phyloP scores from a whole-genome alignment of 768 basidiomycete species.

The Leccinum obscurum region DNA sequence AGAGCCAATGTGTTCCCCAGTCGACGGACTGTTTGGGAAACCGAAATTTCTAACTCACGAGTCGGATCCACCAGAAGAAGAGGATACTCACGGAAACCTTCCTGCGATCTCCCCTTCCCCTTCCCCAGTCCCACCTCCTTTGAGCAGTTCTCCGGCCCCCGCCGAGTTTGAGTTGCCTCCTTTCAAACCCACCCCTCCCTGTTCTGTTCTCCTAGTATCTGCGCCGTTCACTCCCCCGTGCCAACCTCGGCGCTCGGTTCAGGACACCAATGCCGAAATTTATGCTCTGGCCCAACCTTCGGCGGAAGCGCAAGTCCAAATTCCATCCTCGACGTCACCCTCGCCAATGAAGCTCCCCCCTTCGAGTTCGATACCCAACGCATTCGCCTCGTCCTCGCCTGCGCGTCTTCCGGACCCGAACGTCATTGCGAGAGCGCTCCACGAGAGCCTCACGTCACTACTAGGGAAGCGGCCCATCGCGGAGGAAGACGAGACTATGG shows the following conservation, averaged over 20 bases:
- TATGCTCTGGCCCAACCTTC: conserved; percentile 18
- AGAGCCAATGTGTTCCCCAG: not conserved
- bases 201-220: not conserved
- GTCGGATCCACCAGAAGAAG: conserved; percentile 21
- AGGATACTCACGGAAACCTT: not conserved
- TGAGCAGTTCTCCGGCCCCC: conserved; percentile 30
- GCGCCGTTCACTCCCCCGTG: not conserved
- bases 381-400: conserved; percentile 23
- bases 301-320: conserved; percentile 30
- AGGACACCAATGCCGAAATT: conserved; percentile 24
- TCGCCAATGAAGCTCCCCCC: conserved; percentile 51
- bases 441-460: conserved; percentile 67
- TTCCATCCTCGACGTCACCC: conserved; percentile 61
- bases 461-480: conserved; percentile 64
- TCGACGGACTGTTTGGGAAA: conserved; percentile 31
- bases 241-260: conserved; percentile 5
- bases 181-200: conserved; percentile 3
- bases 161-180: conserved; percentile 6
- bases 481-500: conserved; percentile 37
- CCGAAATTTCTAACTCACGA: conserved; percentile 34
- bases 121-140: conserved; percentile 23
- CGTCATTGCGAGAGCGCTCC: conserved; percentile 56
- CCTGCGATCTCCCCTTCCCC: conserved; percentile 12
- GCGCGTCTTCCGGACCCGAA: conserved; percentile 42
- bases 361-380: conserved; percentile 17